A percentile compares a stretch with the other conserved stretches of the same genome.
Conservation (phyloP, 352 stramenopile species). For the Globisporangium paroecandrum region DNA sequence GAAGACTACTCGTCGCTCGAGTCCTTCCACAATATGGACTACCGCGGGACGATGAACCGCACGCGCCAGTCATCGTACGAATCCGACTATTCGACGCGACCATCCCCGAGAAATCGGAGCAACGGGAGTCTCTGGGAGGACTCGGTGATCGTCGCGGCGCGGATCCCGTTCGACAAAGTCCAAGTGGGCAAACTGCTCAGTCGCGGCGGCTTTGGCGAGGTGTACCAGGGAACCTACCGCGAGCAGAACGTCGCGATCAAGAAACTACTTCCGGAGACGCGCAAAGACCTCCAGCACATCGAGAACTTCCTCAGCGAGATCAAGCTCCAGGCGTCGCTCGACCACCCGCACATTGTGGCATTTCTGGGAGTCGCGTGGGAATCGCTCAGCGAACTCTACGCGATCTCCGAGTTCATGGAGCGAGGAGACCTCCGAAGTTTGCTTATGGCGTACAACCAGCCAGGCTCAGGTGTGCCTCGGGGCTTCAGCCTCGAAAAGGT, state of each 20-base stretch:
- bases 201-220: conserved; percentile 34
- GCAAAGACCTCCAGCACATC: conserved; percentile 38
- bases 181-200: conserved; percentile 31
- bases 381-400: conserved; percentile 40
- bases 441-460: conserved; percentile 23
- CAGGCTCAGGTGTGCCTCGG: conserved; percentile 1
- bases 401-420: conserved; percentile 61
- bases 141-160: conserved; percentile 30
- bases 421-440: conserved; percentile 42
- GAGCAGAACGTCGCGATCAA: conserved; percentile 37
- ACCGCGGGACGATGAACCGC: conserved; percentile 8
- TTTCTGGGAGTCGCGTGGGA: conserved; percentile 62
- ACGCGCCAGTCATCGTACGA: conserved; percentile 12
- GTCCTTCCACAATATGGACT: not conserved
- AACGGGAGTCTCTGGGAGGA: conserved; percentile 33
- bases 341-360: conserved; percentile 46
- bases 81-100: not conserved
- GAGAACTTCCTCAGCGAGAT: conserved; percentile 42
- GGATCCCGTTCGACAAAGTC: conserved; percentile 36
- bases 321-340: conserved; percentile 35
- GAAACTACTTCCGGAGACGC: conserved; percentile 35
- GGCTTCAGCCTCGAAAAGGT: conserved; percentile 33
- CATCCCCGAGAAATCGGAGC: not conserved
- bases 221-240: conserved; percentile 33
- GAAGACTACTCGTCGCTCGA: conserved; percentile 13